These are phyloP conservation scores for Geotrichum fermentans DNA, from an alignment of 1,139 yeast species.

Conservation along the genomic window DNA sequence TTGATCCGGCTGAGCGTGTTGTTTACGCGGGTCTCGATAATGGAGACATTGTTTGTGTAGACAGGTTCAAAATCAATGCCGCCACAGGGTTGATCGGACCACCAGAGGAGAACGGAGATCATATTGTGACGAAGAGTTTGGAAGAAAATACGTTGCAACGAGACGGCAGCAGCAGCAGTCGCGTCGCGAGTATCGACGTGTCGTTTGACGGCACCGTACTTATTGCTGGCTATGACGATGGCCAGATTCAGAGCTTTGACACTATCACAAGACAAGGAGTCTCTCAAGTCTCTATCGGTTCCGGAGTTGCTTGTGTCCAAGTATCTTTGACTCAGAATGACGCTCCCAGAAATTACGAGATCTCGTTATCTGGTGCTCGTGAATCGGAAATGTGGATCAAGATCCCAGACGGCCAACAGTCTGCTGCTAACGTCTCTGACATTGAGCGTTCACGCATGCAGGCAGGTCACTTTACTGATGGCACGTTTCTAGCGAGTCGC, in stretches of 20 bases:
- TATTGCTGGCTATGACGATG: slow-evolving; percentile 68
- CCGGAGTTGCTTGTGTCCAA: no score
- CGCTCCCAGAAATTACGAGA: no score
- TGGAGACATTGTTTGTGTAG: slow-evolving; percentile 58
- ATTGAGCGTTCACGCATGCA: slow-evolving; percentile 5
- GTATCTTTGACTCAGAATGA: no score
- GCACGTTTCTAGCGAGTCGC: slow-evolving; percentile 26
- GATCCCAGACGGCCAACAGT: slow-evolving; percentile 14
- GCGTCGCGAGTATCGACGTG: slow-evolving; percentile 51
- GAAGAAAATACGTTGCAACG: slow-evolving; percentile 22
- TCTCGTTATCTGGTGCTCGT: no score
- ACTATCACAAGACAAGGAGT: slow-evolving; percentile 75
- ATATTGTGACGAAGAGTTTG: slow-evolving; percentile 31
- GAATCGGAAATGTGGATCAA: slow-evolving; percentile 27
- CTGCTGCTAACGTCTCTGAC: not conserved
- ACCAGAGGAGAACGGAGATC: slow-evolving; percentile 53
- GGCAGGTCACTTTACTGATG: slow-evolving; percentile 18
- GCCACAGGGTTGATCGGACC: slow-evolving; percentile 47
- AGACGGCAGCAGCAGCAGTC: slow-evolving; percentile 27
- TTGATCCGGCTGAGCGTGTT: slow-evolving; percentile 81
- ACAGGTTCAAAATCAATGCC: slow-evolving; percentile 49
- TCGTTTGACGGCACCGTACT: slow-evolving; percentile 74
- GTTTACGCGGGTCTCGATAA: slow-evolving; percentile 63
- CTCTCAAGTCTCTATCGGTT: slow-evolving; percentile 58
- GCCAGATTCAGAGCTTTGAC: slow-evolving; percentile 66